Percentiles rank a stretch among this genome's conserved stretches.
Evolutionary conservation across 495 filamentous ascomycete genomes (phyloP).

Genomic region (Thermothielavioides terrestris): DNA sequence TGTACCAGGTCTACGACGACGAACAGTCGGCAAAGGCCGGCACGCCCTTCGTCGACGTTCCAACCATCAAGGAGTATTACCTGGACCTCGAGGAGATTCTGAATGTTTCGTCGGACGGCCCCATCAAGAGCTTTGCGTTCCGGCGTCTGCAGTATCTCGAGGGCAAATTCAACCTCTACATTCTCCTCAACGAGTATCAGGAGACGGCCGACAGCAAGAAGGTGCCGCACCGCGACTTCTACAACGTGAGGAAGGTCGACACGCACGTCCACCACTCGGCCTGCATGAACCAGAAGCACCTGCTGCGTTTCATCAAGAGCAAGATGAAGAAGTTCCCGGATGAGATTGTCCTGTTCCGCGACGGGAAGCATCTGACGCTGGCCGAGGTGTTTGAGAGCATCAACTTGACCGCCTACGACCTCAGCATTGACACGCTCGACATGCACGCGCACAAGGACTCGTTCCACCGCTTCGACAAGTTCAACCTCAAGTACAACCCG

Average conservation of each 20-base stretch:
- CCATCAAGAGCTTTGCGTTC: slow-evolving; percentile 94
- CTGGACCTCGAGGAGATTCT: slow-evolving; percentile 85
- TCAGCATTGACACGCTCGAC: slow-evolving; percentile 96
- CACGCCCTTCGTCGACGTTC: slow-evolving; percentile 67
- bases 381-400: slow-evolving; percentile 95
- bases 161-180: slow-evolving; percentile 91
- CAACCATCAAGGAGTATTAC: slow-evolving; percentile 87
- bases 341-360: slow-evolving; percentile 86
- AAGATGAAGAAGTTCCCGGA: slow-evolving; percentile 98
- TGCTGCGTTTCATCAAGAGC: slow-evolving; percentile 96
- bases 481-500: slow-evolving; percentile 98
- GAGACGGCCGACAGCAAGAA: slow-evolving; percentile 96
- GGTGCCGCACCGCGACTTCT: slow-evolving; percentile 96
- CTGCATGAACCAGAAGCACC: slow-evolving; percentile 99
- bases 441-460: slow-evolving; percentile 99
- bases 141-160: slow-evolving; percentile 89
- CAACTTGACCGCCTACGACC: slow-evolving; percentile 90
- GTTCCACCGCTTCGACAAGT: slow-evolving; percentile 98
- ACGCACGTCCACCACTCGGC: slow-evolving; percentile 99
- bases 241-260: slow-evolving; percentile 97
- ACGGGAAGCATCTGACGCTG: slow-evolving; percentile 86
- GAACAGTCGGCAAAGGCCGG: slow-evolving; percentile 49
- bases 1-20: slow-evolving; percentile 84
- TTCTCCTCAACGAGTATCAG: slow-evolving; percentile 89
- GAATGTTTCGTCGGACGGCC: slow-evolving; percentile 81